Base-by-base conservation (phyloP, 176 grass and related monocot species). In the Musa itinerans region DNA sequence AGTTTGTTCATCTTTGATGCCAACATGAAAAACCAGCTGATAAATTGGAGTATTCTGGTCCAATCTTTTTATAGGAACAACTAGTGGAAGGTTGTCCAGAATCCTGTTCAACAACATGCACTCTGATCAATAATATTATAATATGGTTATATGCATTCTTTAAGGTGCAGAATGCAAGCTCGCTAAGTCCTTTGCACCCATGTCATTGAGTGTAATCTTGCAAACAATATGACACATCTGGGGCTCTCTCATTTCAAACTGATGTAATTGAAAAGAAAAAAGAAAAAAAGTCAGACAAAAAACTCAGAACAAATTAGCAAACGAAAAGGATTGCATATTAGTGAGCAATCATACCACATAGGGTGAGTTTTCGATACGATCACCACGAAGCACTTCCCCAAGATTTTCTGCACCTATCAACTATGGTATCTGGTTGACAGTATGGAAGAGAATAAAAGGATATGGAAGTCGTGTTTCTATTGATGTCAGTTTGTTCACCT, bases 181-280 rank as follows among this genome's bases (percentile, higher is more conserved):
- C 1, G 7, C 8, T 34, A 7, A 72, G 63, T 87, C 90, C 16
- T 76, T 87, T 9, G 88, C 88, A 8, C 74, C 85, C 17, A 83
- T 83, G 49, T 93, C 75, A 52, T 9, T 85, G 22, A 83, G 82
- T 69, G 61, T 34, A 49, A 79, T 70, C 69, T 68, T 93, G 87
- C 90, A 97, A 10, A 90, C 82, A 54, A 93, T 93, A 79, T 93
- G 85, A 76, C 90, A 97, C 87, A 90, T 76, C 82, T 79, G 85
- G 12, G 87, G 76, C 82, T 93, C 88, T 85, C 88, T 89, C 93
- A 90, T 93, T 85, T 97, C 85, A 27, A 93, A 97, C 93, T 97
- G 81, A 68, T 12, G 64, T 53, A 23, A 63, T 10, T 63, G 58
- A 26, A 10, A 25, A 55, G n/a, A 78, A 68, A 74, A 2, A 68